A percentile compares a stretch with the other conserved stretches of the same genome.
Conservation (phyloP, 352 stramenopile genomes). For the Phytophthora vignae region DNA sequence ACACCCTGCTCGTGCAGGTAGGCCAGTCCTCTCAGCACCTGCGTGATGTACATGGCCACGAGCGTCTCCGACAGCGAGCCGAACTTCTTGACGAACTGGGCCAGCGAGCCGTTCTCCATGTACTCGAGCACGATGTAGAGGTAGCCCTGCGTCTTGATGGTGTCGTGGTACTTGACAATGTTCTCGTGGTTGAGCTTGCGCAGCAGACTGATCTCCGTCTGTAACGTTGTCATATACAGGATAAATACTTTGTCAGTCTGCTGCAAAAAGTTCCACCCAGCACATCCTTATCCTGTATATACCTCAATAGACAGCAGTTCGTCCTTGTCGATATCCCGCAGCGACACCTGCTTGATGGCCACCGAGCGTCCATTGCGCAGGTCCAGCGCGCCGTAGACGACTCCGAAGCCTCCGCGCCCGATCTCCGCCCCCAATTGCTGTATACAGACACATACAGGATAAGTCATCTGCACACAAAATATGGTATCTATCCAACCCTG, state of each 20-base stretch:
- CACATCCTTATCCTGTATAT: slow-evolving; percentile 42
- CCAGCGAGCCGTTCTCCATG: slow-evolving; percentile 95
- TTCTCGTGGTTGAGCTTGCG: slow-evolving; percentile 95
- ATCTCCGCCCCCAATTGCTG: slow-evolving; percentile 93
- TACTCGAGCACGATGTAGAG: slow-evolving; percentile 93
- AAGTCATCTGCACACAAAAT: not conserved
- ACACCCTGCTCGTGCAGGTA: slow-evolving; percentile 94
- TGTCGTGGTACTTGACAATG: slow-evolving; percentile 97
- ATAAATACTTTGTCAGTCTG: not conserved
- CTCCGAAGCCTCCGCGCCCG: slow-evolving; percentile 90
- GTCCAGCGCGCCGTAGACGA: slow-evolving; percentile 91
- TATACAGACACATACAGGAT: slow-evolving; percentile 18
- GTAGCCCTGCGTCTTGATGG: slow-evolving; percentile 86
- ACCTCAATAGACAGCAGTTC: slow-evolving; percentile 84
- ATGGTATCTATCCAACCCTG: not conserved
- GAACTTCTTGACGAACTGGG: slow-evolving; percentile 95
- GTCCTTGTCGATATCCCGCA: slow-evolving; percentile 87
- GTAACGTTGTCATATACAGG: not conserved
- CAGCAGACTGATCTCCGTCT: slow-evolving; percentile 93
- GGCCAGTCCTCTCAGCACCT: slow-evolving; percentile 90
- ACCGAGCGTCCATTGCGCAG: slow-evolving; percentile 84
- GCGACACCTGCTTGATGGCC: slow-evolving; percentile 88
- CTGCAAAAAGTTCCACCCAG: not conserved
- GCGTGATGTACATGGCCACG: slow-evolving; percentile 93
- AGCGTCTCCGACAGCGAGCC: slow-evolving; percentile 92